Percentiles rank a stretch among this genome's conserved stretches.
Evolutionary conservation across 192 early-diverging fungal species (phyloP).

Genomic region (Entomortierella lignicola): DNA sequence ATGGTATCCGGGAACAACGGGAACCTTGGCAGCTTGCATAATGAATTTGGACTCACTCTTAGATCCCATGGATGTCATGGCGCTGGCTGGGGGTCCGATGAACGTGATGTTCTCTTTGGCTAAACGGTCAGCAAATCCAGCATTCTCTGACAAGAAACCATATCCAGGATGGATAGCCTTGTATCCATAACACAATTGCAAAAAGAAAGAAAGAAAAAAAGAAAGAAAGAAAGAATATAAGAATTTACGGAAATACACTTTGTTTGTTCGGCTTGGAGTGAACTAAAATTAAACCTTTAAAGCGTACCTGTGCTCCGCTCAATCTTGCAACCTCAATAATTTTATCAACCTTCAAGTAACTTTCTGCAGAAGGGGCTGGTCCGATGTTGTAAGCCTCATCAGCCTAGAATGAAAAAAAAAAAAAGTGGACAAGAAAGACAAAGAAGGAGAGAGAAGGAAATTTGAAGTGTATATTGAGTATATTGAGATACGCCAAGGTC

Average conservation of each 20-base stretch:
- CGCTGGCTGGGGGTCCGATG: conserved; percentile 90
- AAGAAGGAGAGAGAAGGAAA: no score
- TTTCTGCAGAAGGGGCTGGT: conserved; percentile 80
- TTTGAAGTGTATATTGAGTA: no score
- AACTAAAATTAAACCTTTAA: not conserved
- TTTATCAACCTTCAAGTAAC: conserved; percentile 83
- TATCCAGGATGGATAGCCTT: conserved; percentile 97
- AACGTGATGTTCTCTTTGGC: conserved; percentile 76
- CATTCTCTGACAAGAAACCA: conserved; percentile 96
- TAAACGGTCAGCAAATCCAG: conserved; percentile 85
- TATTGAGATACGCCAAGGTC: no score
- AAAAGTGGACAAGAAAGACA: no score
- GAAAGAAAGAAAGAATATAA: not conserved
- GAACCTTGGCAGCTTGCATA: conserved; percentile 89
- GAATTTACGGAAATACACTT: not conserved
- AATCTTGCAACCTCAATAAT: conserved; percentile 83
- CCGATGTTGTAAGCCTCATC: conserved; percentile 96
- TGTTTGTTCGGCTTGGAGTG: no score
- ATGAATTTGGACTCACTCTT: conserved; percentile 96
- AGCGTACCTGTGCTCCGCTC: conserved; percentile 78
- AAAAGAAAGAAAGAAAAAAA: conserved; percentile 8
- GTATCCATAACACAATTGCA: not conserved
- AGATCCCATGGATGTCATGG: conserved; percentile 93
- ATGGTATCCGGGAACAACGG: conserved; percentile 95
- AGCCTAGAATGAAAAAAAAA: conserved; percentile 61